These are phyloP conservation scores for Leccinum cinnamomeum DNA, from an alignment of 1,284 basidiomycete species.

Conservation along the genomic window DNA sequence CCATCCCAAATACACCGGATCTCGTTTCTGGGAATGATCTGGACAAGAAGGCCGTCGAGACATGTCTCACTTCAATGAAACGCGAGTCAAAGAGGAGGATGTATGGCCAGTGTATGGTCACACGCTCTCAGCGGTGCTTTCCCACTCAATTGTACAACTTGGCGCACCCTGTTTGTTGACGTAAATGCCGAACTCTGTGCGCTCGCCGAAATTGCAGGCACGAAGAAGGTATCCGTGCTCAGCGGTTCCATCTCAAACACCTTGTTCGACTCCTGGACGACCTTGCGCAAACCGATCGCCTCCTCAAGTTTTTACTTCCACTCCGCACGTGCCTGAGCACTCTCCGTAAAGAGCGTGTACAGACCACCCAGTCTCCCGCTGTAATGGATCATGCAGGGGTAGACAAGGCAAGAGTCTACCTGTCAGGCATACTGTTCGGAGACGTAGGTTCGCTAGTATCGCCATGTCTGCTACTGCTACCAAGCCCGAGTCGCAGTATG, in stretches of 20 bases:
- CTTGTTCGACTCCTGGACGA: slow-evolving; percentile 90
- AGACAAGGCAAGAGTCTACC: slow-evolving; percentile 70
- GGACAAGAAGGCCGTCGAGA: slow-evolving; percentile 79
- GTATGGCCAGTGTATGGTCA: slow-evolving; percentile 87
- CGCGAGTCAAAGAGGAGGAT: slow-evolving; percentile 88
- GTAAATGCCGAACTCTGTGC: slow-evolving; percentile 85
- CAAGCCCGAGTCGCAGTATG: slow-evolving; percentile 55
- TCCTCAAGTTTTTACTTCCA: slow-evolving; percentile 92
- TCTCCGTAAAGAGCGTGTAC: slow-evolving; percentile 86
- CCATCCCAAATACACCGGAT: slow-evolving; percentile 89
- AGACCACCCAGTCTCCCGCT: slow-evolving; percentile 81
- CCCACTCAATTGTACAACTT: slow-evolving; percentile 91
- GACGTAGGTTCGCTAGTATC: slow-evolving; percentile 34
- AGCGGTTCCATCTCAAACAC: slow-evolving; percentile 89
- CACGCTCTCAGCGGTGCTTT: slow-evolving; percentile 81
- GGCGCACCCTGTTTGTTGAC: slow-evolving; percentile 88
- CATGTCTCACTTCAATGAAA: slow-evolving; percentile 92
- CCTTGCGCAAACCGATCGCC: slow-evolving; percentile 80
- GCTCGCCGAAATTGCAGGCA: slow-evolving; percentile 57
- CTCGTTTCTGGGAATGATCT: slow-evolving; percentile 84
- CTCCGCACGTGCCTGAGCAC: slow-evolving; percentile 67
- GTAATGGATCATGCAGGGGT: slow-evolving; percentile 83
- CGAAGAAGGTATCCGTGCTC: slow-evolving; percentile 82
- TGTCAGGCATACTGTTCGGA: slow-evolving; percentile 36
- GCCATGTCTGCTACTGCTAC: slow-evolving; percentile 36